phyloP scores from a whole-genome alignment of 164 flowering plant genomes.

The Aristolochia californica region DNA sequence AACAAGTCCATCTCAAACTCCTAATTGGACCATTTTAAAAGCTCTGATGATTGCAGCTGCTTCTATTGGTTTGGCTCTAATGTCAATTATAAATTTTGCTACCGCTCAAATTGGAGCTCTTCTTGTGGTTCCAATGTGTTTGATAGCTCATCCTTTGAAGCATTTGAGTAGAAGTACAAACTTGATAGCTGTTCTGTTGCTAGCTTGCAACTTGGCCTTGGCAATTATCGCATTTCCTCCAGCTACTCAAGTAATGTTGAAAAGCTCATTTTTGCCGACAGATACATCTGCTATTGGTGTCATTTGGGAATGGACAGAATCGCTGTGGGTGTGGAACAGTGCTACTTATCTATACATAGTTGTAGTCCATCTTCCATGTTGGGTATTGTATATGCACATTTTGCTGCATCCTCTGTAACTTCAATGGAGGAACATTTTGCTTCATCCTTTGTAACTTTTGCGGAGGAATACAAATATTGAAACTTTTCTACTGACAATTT shows the following conservation, averaged over 20 bases:
- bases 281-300: constrained; percentile 32
- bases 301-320: constrained; percentile 80
- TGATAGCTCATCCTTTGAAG: constrained; percentile 56
- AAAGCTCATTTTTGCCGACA: constrained; percentile 35
- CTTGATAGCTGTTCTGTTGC: constrained; percentile 20
- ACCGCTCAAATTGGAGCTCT: constrained; percentile 87
- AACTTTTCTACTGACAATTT: no score
- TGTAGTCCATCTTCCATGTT: constrained; percentile 50
- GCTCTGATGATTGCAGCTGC: constrained; percentile 61
- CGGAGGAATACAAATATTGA: no score
- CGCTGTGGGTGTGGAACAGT: constrained; percentile 89
- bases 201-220: constrained; percentile 37
- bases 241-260: constrained; percentile 34
- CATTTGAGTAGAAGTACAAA: constrained; percentile 23
- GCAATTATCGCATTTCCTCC: constrained; percentile 54
- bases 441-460: neutral
- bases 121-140: constrained; percentile 68
- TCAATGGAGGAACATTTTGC: neutral
- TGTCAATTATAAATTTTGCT: constrained; percentile 92
- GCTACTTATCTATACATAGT: constrained; percentile 78
- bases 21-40: constrained; percentile 67
- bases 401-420: constrained; percentile 16
- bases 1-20: constrained; percentile 14
- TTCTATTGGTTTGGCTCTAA: constrained; percentile 65
- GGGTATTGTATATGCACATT: constrained; percentile 19